Evolutionary conservation across 1,284 basidiomycete species (phyloP), one percentile per base, ranked within the genome.

Genomic region (Inonotus hispidus): DNA sequence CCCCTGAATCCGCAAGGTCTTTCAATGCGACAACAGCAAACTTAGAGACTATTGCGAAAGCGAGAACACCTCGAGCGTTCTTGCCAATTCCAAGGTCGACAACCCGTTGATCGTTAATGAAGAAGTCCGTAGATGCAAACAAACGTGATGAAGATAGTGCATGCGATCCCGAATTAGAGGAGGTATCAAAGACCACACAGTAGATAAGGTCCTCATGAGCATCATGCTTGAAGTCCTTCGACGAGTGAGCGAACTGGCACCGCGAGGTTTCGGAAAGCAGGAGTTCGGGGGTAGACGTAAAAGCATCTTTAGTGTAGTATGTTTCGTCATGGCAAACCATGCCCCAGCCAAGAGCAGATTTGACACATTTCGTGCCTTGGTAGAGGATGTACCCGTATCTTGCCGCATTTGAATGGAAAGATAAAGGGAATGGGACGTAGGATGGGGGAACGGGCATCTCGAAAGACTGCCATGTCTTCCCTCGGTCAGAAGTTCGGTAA

Each of bases 171-270:
- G 76, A 74, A 41, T 73, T 72, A 16, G 80, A 73, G 25, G 78
- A 77, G 8, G 82, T 75, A 67, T 95, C 93, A 70, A 83, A 95
- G 0, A 85, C 93, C 64, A 95, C 87, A 70, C 95, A 97, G 75
- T 90, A 94, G 66, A 97, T 82, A 27, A 92, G 79, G 66, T 92
- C 82, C 10, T 78, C 71, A 58, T 85, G 82, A 1, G 91, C 88
- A 16, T 85, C 81, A 65, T 88, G 85, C 68, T 85, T 83, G 77
- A 93, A 91, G 64, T 90, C 85, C 61, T 80, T 80, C 67, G 84
- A 88, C 65, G 90, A 88, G 68, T 93, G 90, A 0, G 94, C 94
- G 69, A 95, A 98, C 65, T 88, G 82, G 72, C 95, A 98, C 14
- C 82, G 79, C 0, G 85, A 79, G 0, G 89, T 90, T 64, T 93